Conservation (phyloP, 2,329 filamentous ascomycete genomes). For the Annulohypoxylon truncatum region DNA sequence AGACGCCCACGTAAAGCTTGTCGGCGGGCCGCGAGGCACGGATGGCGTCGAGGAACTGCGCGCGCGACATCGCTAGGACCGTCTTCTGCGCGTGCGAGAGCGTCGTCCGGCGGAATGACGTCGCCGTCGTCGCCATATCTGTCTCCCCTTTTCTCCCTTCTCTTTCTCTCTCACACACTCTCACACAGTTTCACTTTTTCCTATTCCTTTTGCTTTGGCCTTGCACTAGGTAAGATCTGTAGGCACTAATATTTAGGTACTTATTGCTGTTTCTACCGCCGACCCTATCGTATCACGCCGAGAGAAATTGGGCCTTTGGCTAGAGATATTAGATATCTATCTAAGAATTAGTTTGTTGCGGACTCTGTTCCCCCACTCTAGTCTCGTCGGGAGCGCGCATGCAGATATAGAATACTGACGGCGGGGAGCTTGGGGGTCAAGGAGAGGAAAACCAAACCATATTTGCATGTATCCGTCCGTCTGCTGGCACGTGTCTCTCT, state of each 20-base stretch:
- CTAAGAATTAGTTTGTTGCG: neutral
- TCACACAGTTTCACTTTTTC: neutral
- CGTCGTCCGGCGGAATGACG: constrained; percentile 26
- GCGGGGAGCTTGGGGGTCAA: neutral
- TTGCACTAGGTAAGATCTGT: no score
- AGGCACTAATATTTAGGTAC: neutral
- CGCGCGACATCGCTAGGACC: constrained; percentile 49
- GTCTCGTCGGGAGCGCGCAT: constrained; percentile 28
- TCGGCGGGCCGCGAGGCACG: constrained; percentile 25
- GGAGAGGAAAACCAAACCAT: constrained; percentile 6
- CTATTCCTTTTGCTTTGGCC: neutral
- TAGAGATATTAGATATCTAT: neutral
- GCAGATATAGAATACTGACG: neutral
- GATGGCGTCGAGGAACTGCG: constrained; percentile 43
- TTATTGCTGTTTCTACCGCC: neutral
- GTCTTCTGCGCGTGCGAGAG: constrained; percentile 45
- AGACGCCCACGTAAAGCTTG: constrained; percentile 44
- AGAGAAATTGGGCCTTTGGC: neutral
- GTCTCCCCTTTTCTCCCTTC: neutral
- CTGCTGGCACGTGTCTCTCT: constrained; percentile 12
- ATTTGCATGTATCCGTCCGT: constrained; percentile 14
- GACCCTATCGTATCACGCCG: neutral
- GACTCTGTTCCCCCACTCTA: neutral
- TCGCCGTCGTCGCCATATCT: constrained; percentile 13
- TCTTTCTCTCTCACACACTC: neutral